Evolutionary conservation across 345 rosid species (phyloP).

Genomic region (Populus davidiana): DNA sequence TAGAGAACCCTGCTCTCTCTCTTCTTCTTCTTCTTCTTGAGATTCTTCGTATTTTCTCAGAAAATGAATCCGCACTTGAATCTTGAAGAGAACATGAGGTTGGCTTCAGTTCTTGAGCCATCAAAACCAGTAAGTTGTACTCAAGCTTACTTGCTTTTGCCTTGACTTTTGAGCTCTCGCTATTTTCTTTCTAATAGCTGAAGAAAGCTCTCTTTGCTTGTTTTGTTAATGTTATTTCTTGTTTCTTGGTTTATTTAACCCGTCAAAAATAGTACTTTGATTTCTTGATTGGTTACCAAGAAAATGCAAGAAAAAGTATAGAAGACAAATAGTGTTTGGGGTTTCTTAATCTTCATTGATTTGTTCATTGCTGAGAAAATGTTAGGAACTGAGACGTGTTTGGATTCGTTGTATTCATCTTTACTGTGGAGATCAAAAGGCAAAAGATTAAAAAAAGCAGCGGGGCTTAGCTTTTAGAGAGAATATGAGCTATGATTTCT

Average conservation of each 20-base stretch:
- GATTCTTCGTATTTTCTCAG: not conserved
- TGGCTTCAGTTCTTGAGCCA: constrained; percentile 70
- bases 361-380: not conserved
- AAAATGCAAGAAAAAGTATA: too few relatives aligned
- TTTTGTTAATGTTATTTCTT: not conserved
- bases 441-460: not conserved
- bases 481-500: not conserved
- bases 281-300: too few relatives aligned
- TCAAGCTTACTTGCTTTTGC: not conserved
- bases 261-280: not conserved
- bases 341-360: not conserved
- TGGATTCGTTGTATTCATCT: not conserved
- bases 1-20: not conserved
- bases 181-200: not conserved
- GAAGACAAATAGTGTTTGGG: not conserved
- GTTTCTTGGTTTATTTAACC: not conserved
- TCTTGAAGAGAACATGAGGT: constrained; percentile 59
- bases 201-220: not conserved
- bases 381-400: not conserved
- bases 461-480: not conserved
- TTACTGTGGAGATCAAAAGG: not conserved
- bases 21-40: not conserved
- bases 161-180: not conserved
- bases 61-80: constrained; percentile 41
- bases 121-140: constrained; percentile 44